Evolutionary conservation across 2,329 filamentous ascomycete genomes (phyloP), one percentile per base, ranked within the genome.

Genomic region (Diaporthe batatas): DNA sequence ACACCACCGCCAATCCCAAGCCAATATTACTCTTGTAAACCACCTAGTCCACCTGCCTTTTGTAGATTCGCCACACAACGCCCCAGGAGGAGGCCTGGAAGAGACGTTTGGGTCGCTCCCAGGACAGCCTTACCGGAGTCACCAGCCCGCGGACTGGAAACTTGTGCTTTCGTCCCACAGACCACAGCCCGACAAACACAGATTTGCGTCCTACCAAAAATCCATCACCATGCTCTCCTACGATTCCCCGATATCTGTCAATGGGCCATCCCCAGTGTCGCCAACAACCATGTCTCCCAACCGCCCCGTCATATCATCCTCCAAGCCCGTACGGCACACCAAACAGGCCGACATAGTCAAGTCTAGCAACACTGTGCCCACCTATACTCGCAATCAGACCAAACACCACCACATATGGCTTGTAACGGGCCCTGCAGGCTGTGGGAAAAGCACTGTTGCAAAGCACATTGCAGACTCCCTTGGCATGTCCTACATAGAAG

Each of bases 381-480:
- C 72, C 42, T 78, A 77, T 57, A 75, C 78, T 36, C 76, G 78
- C 55, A 42, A 75, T 39, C 73, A 74, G 34, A 77, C 80, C 70
- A 81, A 81, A 72, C 81, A 85, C 72, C 91, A 92, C 78, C 93
- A 95, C 81, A 94, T 95, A 79, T 95, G 92, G 92, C 87, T 95
- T 73, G 90, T 95, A 68, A 94, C 92, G 1, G 93, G 93, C 36
- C 93, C 93, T 68, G 93, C 93, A 55, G 93, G 93, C 36, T 94
- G 92, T 79, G 93, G 93, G 73, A 95, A 95, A 86, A 93, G 90
- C 72, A 95, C 93, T 0, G 89, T 95, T 36, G 93, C 92, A 55
- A 85, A 90, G 77, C 85, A 90, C 79, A 82, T 95, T 55, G 88
- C 92, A 55, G 82, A 87, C 29, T 81, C 87, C n/a, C 84, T 95